Evolutionary conservation across 805 yeast genomes (phyloP).

Genomic region (Komagataella phaffii): DNA sequence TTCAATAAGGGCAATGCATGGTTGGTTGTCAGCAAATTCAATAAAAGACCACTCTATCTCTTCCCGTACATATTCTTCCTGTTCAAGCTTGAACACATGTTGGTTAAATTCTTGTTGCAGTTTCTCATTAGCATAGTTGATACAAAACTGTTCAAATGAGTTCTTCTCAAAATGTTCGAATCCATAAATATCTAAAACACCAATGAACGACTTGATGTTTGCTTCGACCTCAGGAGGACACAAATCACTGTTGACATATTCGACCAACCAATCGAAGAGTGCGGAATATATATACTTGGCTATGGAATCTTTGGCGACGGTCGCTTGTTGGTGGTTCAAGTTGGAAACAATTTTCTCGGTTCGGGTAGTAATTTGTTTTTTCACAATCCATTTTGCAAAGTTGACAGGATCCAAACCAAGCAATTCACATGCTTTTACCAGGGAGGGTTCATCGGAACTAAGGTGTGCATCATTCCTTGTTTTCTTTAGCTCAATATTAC

Average conservation of each 20-base stretch:
- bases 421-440: conserved; percentile 71
- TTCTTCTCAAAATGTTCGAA: conserved; percentile 92
- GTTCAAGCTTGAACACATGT: conserved; percentile 93
- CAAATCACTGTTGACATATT: conserved; percentile 66
- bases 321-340: conserved; percentile 69
- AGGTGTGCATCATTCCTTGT: conserved; percentile 75
- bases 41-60: conserved; percentile 94
- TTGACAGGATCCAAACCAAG: conserved; percentile 62
- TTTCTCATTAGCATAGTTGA: conserved; percentile 93
- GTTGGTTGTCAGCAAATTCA: conserved; percentile 93
- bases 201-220: conserved; percentile 64
- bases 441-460: conserved; percentile 75
- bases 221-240: conserved; percentile 58
- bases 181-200: conserved; percentile 95
- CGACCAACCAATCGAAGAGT: conserved; percentile 90
- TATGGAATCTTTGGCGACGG: conserved; percentile 92
- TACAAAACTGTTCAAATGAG: conserved; percentile 95
- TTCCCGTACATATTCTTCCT: conserved; percentile 86
- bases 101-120: conserved; percentile 95
- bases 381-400: conserved; percentile 85
- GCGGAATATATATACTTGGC: conserved; percentile 90
- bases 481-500: conserved; percentile 79
- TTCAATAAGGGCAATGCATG: conserved; percentile 88
- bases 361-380: conserved; percentile 86
- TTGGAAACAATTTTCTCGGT: conserved; percentile 83